These are phyloP conservation scores for Crithidia thermophila DNA, from an alignment of 208 protist species.

Conservation along the genomic window DNA sequence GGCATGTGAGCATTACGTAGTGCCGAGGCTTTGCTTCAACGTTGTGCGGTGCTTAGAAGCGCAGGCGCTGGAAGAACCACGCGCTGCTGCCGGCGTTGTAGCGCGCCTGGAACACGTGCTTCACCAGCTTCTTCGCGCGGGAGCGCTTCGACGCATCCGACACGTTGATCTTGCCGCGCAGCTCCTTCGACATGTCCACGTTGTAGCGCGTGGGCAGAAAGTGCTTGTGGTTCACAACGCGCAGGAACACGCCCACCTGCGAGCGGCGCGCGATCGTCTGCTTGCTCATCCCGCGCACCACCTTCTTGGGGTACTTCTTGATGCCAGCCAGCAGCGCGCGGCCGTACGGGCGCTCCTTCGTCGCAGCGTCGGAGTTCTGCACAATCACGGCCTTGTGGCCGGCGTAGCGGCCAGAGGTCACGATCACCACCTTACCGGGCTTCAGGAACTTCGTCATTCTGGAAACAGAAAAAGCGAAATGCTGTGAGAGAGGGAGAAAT, in stretches of 20 bases:
- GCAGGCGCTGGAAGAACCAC: constrained; percentile 99
- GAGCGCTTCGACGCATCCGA: constrained; percentile 91
- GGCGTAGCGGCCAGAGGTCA: constrained; percentile 97
- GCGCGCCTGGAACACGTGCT: constrained; percentile 93
- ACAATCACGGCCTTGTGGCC: constrained; percentile 98
- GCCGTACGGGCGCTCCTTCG: constrained; percentile 94
- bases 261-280: constrained; percentile 93
- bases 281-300: constrained; percentile 95
- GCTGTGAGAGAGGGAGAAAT: neutral
- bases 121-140: constrained; percentile 81
- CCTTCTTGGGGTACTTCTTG: constrained; percentile 95
- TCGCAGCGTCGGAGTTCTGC: constrained; percentile 92
- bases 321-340: constrained; percentile 97
- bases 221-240: constrained; percentile 99
- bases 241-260: constrained; percentile 96
- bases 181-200: constrained; percentile 92
- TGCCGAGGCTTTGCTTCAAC: too few relatives aligned
- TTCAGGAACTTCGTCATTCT: constrained; percentile 95
- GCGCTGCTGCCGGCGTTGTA: constrained; percentile 97
- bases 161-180: constrained; percentile 92
- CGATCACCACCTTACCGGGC: constrained; percentile 97
- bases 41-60: constrained; percentile 92
- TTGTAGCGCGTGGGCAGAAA: constrained; percentile 98
- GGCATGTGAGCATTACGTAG: too few relatives aligned
- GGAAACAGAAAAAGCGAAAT: constrained; percentile 22